Conservation (phyloP, 352 stramenopile genomes). For the Phytophthora syringae region DNA sequence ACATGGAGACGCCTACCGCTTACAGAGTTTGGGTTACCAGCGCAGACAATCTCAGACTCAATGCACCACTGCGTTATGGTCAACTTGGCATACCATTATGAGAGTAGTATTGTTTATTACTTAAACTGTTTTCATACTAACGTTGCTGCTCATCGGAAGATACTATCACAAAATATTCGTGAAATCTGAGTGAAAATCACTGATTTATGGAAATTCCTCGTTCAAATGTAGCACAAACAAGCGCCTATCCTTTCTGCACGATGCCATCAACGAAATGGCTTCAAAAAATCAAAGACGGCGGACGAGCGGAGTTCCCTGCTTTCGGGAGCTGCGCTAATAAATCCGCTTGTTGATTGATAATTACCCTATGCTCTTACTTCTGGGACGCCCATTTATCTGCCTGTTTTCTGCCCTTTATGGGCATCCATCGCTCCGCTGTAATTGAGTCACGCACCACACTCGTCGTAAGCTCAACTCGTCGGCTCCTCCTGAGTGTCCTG, state of each 20-base stretch:
- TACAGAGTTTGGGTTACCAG: too few relatives aligned
- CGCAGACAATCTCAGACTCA: too few relatives aligned
- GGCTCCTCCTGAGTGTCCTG: conserved; percentile 37
- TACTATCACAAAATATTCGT: too few relatives aligned
- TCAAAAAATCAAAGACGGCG: neutral
- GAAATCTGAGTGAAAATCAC: too few relatives aligned
- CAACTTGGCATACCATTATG: too few relatives aligned
- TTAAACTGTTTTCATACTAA: too few relatives aligned
- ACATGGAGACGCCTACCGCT: too few relatives aligned
- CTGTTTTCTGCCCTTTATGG: conserved; percentile 29
- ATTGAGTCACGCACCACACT: conserved; percentile 1
- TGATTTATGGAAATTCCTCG: too few relatives aligned
- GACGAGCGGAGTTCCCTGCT: conserved; percentile 12
- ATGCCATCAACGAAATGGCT: conserved; percentile 11
- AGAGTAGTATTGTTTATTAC: conserved; percentile 12
- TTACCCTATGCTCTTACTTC: conserved; percentile 18
- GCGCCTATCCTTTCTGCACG: conserved; percentile 20
- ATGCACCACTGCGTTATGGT: too few relatives aligned
- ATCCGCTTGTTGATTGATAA: conserved; percentile 31
- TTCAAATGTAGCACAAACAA: too few relatives aligned
- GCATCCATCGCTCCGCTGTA: conserved; percentile 19
- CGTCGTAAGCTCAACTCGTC: conserved; percentile 15
- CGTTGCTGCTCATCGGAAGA: too few relatives aligned
- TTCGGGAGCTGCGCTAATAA: conserved; percentile 15
- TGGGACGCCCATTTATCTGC: conserved; percentile 6